Percentiles rank a stretch among this genome's conserved stretches.
These are phyloP conservation scores for Taphrina sp. DNA, from an alignment of 1,139 yeast genomes.

Conservation along the genomic window DNA sequence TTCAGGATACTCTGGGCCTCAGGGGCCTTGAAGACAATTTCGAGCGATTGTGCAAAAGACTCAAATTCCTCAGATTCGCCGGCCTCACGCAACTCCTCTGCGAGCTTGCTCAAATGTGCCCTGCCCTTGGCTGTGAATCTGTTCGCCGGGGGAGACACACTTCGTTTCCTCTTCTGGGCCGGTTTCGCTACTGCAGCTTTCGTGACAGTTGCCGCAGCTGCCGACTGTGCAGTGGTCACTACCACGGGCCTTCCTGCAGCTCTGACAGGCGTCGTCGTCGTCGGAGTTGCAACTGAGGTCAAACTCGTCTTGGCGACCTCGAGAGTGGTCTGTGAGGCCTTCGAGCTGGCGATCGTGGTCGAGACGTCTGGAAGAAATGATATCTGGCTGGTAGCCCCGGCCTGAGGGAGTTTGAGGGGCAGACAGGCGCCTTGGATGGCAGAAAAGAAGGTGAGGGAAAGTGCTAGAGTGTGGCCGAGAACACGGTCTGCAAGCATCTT, in stretches of 20 bases:
- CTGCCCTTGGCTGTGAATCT: conserved; percentile 9
- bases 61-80: neutral
- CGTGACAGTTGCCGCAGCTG: neutral
- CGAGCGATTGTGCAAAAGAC: neutral
- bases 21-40: neutral
- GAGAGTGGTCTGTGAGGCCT: neutral
- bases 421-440: conserved; percentile 8
- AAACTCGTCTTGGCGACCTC: neutral
- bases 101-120: neutral
- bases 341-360: neutral
- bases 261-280: neutral
- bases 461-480: conserved; percentile 6
- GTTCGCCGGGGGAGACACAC: neutral
- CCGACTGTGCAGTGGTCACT: neutral
- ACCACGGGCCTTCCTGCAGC: neutral
- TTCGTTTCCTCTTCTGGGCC: neutral
- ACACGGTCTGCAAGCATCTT: conserved; percentile 1
- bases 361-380: conserved; percentile 1
- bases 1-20: neutral
- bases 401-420: neutral
- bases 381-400: neutral
- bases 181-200: neutral
- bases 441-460: conserved; percentile 4
- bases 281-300: neutral
- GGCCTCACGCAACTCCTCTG: neutral